Conservation (phyloP, 2,329 filamentous ascomycete genomes). For the Annulohypoxylon truncatum region DNA sequence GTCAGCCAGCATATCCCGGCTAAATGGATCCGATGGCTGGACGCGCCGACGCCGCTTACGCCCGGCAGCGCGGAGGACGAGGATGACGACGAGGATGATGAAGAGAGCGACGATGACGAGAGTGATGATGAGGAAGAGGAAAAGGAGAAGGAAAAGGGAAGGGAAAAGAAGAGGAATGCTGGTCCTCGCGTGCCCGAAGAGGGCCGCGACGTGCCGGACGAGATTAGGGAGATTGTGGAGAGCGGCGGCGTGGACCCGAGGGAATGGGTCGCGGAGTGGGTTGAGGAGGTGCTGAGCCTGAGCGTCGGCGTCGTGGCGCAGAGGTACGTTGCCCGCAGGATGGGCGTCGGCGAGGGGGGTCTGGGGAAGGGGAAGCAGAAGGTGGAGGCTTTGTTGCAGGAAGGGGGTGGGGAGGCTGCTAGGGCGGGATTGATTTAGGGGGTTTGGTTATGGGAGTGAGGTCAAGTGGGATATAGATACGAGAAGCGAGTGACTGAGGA, state of each 20-base stretch:
- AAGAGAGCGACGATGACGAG: not conserved
- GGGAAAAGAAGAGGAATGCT: too few species aligned
- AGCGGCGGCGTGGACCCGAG: slow-evolving; percentile 83
- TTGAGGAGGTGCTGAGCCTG: slow-evolving; percentile 85
- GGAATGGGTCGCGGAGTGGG: slow-evolving; percentile 98
- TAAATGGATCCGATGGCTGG: slow-evolving; percentile 92
- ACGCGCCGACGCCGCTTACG: slow-evolving; percentile 73
- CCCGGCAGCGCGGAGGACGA: slow-evolving; percentile 57
- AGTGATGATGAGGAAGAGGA: not conserved
- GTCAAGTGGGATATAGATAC: not conserved
- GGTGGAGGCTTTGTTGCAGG: slow-evolving; percentile 66
- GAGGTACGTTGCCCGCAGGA: slow-evolving; percentile 91
- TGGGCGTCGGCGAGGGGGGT: slow-evolving; percentile 91
- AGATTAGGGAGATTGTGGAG: slow-evolving; percentile 87
- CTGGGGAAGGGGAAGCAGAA: slow-evolving; percentile 71
- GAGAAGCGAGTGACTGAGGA: not conserved
- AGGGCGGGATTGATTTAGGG: slow-evolving; percentile 63
- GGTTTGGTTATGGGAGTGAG: too few species aligned
- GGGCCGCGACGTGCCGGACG: slow-evolving; percentile 75
- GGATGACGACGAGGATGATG: slow-evolving; percentile 50
- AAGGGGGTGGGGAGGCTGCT: slow-evolving; percentile 69
- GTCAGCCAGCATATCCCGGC: slow-evolving; percentile 85
- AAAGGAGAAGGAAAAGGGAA: too few species aligned
- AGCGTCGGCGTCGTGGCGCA: slow-evolving; percentile 89
- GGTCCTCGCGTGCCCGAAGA: too few species aligned